Percentiles rank a stretch among this genome's conserved stretches.
Conservation (phyloP, 768 basidiomycete genomes). For the Brasilioporus rufonigricans region DNA sequence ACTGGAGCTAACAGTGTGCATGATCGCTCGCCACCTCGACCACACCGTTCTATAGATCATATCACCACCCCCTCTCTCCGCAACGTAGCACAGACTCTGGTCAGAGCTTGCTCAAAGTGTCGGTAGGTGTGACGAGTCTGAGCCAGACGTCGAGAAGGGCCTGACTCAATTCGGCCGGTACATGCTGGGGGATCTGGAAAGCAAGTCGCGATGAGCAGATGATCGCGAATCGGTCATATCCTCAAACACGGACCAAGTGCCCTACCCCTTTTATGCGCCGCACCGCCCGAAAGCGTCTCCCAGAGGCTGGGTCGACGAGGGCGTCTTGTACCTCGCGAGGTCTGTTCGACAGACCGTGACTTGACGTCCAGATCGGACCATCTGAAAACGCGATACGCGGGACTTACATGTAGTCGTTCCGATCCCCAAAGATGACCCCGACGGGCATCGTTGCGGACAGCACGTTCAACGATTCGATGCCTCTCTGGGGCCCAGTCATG, state of each 20-base stretch:
- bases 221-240: no score
- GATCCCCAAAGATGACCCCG: constrained; percentile 51
- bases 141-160: constrained; percentile 25
- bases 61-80: no score
- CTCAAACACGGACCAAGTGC: constrained; percentile 33
- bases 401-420: constrained; percentile 53
- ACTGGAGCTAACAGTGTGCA: neutral
- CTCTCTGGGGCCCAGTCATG: constrained; percentile 49
- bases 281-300: constrained; percentile 24
- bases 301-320: constrained; percentile 25
- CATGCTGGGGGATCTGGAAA: constrained; percentile 28
- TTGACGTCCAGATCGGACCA: no score
- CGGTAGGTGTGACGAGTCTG: neutral
- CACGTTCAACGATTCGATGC: constrained; percentile 46
- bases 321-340: constrained; percentile 33
- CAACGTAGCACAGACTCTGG: no score
- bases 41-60: no score
- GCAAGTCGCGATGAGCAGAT: neutral
- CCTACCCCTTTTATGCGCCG: constrained; percentile 27
- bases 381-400: neutral
- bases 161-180: constrained; percentile 25
- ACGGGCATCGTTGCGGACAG: constrained; percentile 43
- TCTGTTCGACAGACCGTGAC: no score
- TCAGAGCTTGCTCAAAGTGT: constrained; percentile 17
- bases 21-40: neutral